Percentiles rank a stretch among this genome's conserved stretches.
Evolutionary conservation across 352 stramenopile species (phyloP).

Genomic region (Pythium oligandrum): DNA sequence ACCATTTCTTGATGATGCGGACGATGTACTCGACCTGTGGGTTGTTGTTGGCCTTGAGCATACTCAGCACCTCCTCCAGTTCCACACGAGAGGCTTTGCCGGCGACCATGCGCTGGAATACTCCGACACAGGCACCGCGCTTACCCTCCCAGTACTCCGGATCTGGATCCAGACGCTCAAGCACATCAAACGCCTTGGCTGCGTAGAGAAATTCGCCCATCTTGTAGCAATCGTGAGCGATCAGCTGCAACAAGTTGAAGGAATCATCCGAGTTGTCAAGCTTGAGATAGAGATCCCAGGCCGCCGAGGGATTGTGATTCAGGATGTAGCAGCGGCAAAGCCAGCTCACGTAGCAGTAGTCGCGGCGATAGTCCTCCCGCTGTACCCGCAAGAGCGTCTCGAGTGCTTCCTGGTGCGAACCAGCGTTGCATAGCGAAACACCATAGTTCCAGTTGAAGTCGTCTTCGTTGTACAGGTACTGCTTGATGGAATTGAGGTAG

Average conservation of each 20-base stretch:
- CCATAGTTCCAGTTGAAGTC: slow-evolving; percentile 99
- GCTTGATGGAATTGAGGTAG: slow-evolving; percentile 96
- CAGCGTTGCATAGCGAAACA: slow-evolving; percentile 88
- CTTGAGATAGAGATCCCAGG: slow-evolving; percentile 96
- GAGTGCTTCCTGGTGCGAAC: slow-evolving; percentile 91
- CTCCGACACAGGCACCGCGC: slow-evolving; percentile 91
- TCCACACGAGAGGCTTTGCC: slow-evolving; percentile 87
- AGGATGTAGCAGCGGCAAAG: slow-evolving; percentile 93
- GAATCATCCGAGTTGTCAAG: slow-evolving; percentile 94
- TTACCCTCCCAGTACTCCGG: slow-evolving; percentile 97
- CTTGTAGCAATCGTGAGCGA: slow-evolving; percentile 97
- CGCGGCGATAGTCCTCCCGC: slow-evolving; percentile 88
- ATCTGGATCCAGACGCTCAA: slow-evolving; percentile 92
- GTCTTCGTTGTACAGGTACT: slow-evolving; percentile 95
- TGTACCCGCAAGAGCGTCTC: slow-evolving; percentile 91
- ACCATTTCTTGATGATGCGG: slow-evolving; percentile 96
- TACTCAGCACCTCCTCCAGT: slow-evolving; percentile 88
- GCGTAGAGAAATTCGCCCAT: slow-evolving; percentile 96
- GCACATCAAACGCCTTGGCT: slow-evolving; percentile 93
- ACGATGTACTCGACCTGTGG: slow-evolving; percentile 95
- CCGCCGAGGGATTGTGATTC: slow-evolving; percentile 91
- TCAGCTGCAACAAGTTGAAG: slow-evolving; percentile 95
- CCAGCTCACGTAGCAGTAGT: slow-evolving; percentile 92
- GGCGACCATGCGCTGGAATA: slow-evolving; percentile 93
- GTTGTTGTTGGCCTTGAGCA: slow-evolving; percentile 93